Conservation (phyloP, 306 rosid genomes). For the Trifolium pratense region DNA sequence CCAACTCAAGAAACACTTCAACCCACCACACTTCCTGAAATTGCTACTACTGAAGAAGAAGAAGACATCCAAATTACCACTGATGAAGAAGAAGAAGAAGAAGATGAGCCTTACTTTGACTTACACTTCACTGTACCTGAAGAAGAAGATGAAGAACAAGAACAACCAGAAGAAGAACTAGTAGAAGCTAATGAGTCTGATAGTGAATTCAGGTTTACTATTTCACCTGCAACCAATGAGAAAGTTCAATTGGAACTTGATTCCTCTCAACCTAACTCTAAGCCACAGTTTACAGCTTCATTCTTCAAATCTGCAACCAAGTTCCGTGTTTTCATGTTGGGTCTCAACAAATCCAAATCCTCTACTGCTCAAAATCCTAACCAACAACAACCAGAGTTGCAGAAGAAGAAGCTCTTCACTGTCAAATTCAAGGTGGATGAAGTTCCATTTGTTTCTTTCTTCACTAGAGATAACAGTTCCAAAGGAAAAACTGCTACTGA, state of each 20-base stretch:
- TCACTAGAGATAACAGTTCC: conserved; percentile 80
- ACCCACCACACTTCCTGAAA: neutral
- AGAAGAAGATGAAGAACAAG: conserved; percentile 35
- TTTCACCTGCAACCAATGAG: conserved; percentile 70
- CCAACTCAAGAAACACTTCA: conserved; percentile 29
- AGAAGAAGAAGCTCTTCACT: conserved; percentile 57
- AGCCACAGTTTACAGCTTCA: conserved; percentile 59
- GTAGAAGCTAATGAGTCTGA: conserved; percentile 42
- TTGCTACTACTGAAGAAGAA: neutral
- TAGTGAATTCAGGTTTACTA: conserved; percentile 67
- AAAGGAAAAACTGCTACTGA: conserved; percentile 27
- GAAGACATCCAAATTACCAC: conserved; percentile 28
- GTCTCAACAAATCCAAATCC: conserved; percentile 64
- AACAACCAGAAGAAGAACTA: conserved; percentile 37
- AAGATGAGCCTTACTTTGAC: conserved; percentile 86
- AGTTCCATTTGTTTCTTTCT: conserved; percentile 76
- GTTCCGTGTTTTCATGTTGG: conserved; percentile 75
- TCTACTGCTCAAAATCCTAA: conserved; percentile 26
- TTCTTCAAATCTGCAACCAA: conserved; percentile 87
- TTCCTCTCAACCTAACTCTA: conserved; percentile 62
- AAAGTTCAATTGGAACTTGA: conserved; percentile 55
- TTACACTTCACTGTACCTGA: conserved; percentile 72
- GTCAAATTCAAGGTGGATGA: conserved; percentile 86
- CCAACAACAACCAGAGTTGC: conserved; percentile 23
- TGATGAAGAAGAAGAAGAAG: conserved; percentile 34